Conservation (phyloP, 495 filamentous ascomycete species). For the Podospora pseudocomata region DNA sequence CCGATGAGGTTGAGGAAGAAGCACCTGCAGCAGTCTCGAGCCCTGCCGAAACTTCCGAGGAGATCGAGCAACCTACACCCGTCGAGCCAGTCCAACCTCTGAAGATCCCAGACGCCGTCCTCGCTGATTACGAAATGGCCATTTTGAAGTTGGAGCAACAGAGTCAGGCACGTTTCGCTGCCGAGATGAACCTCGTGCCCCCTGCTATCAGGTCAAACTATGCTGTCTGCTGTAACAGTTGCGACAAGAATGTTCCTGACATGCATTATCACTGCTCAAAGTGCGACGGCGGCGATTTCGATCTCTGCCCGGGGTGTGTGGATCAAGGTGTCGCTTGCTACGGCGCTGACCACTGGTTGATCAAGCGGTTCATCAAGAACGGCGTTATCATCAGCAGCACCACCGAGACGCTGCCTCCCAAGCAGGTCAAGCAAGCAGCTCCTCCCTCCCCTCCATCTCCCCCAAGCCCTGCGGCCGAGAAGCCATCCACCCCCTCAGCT, state of each 20-base stretch:
- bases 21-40: not conserved
- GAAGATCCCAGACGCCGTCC: not conserved
- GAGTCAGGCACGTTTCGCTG: too few relatives aligned
- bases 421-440: constrained; percentile 28
- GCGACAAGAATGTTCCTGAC: constrained; percentile 69
- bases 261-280: constrained; percentile 91
- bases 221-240: constrained; percentile 91
- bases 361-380: constrained; percentile 77
- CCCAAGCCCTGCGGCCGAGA: constrained; percentile 16
- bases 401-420: constrained; percentile 72
- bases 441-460: constrained; percentile 10
- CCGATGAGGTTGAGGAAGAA: constrained; percentile 27
- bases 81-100: not conserved
- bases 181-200: not conserved
- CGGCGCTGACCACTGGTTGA: constrained; percentile 80
- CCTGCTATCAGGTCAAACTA: constrained; percentile 28
- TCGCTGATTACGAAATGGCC: not conserved
- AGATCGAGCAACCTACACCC: not conserved
- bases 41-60: not conserved
- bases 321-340: constrained; percentile 70
- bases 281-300: constrained; percentile 91
- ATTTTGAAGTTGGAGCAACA: not conserved
- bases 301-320: constrained; percentile 82
- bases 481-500: constrained; percentile 12
- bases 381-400: constrained; percentile 79